A percentile compares a stretch with the other conserved stretches of the same genome.
These are phyloP conservation scores for Cucurbita ficifolia DNA, from an alignment of 306 rosid genomes.

Conservation along the genomic window DNA sequence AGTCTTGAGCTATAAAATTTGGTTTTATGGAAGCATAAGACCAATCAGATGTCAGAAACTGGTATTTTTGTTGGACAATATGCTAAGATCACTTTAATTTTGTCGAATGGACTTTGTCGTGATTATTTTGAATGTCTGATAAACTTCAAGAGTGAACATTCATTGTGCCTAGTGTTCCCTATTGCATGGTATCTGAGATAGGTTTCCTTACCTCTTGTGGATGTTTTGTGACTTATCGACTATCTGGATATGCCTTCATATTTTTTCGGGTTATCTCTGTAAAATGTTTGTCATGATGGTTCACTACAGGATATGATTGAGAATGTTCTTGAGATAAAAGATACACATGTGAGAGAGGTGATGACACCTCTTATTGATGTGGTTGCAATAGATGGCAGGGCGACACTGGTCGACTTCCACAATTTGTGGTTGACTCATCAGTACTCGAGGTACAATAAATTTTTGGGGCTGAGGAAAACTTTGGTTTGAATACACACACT, in stretches of 20 bases:
- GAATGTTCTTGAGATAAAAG: slow-evolving; percentile 94
- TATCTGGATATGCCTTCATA: neutral
- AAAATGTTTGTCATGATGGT: neutral
- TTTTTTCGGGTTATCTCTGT: neutral
- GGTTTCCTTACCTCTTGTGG: neutral
- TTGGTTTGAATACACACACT: neutral
- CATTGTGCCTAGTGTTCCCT: neutral
- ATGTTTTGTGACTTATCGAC: neutral
- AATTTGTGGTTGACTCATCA: slow-evolving; percentile 93
- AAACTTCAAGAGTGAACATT: neutral
- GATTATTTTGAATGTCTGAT: neutral
- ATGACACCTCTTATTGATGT: slow-evolving; percentile 99
- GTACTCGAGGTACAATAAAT: slow-evolving; percentile 63
- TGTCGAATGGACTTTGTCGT: neutral
- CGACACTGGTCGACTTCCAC: slow-evolving; percentile 77
- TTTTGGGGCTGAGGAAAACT: neutral
- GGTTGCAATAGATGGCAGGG: slow-evolving; percentile 86
- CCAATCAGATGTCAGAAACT: neutral
- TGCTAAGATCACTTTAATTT: neutral
- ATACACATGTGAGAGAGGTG: slow-evolving; percentile 93
- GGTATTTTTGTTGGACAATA: neutral
- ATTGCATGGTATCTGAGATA: neutral
- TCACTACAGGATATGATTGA: slow-evolving; percentile 87
- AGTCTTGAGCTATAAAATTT: neutral
- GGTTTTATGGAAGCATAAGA: neutral